Evolutionary conservation across 225 moss, liverwort and hornwort genomes (phyloP), one percentile per base, ranked within the genome.

Genomic region (Sphagnum tenellum): DNA sequence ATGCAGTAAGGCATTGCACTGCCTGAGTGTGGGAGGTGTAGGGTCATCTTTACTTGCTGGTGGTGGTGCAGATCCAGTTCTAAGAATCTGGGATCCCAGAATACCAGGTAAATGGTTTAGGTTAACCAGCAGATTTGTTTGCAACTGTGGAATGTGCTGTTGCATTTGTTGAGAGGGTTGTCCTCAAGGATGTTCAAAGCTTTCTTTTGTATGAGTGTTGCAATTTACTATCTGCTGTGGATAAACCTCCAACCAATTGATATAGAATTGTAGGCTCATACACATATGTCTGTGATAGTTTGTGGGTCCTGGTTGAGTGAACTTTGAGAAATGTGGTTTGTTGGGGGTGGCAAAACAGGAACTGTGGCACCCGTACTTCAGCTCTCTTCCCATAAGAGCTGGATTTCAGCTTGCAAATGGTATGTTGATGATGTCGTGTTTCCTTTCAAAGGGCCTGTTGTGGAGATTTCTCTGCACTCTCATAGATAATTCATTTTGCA

Each of bases 31-130:
- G 14, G 93, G 90, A 67, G 89, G 90, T 63, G 93, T 89, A 72
- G 83, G 87, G 5, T 82, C 67, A 29, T 61, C 81, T 10, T 64
- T 93, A 50, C 63, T 98, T 13, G 98, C 93, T 60, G 83, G 93
- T 47, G 98, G 93, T 64, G 93, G 93, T 48, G 76, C 90, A 48
- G 93, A 98, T 68, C 73, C 81, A 61, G 55, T 78, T 46, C 69
- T 98, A 11, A 76, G 98, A 71, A 79, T 98, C 65, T 98, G 98
- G 98, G 98, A 98, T 82, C 93, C 98, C 71, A 89, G 98, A 3
- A 67, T 86, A 61, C 86, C 88, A 73, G 92, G 95, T 92, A 76
- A 45, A 1, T 63, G 47, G 12, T 52, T 8, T 1, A 8, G 14
- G 55, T 58, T 45, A 64, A n/a, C 44, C 3, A 0, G 9, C 46